Percentiles rank a stretch among this genome's conserved stretches.
phyloP scores from a whole-genome alignment of 805 yeast genomes.

The Wickerhamiella bombiphila region DNA sequence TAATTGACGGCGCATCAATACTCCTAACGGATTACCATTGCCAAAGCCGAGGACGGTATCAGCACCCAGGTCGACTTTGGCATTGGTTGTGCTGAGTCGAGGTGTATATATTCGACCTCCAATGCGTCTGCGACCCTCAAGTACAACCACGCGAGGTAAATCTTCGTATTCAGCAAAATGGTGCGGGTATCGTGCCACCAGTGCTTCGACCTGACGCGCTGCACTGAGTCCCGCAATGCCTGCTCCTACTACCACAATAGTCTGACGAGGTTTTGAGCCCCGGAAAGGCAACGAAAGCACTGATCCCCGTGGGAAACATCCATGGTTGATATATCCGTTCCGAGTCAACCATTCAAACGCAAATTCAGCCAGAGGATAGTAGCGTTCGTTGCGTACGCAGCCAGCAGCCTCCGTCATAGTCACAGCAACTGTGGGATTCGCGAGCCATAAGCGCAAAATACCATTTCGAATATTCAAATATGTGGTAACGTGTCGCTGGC shows the following conservation, averaged over 20 bases:
- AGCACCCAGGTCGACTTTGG: conserved; percentile 28
- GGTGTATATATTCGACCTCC: conserved; percentile 31
- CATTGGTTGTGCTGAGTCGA: conserved; percentile 8
- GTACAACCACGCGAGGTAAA: conserved; percentile 26
- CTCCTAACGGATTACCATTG: conserved; percentile 29
- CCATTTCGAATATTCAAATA: conserved; percentile 30
- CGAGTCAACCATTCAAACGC: conserved; percentile 31
- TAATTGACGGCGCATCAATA: conserved; percentile 27
- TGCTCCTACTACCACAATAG: conserved; percentile 76
- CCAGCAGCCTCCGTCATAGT: conserved; percentile 31
- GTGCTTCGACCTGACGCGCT: conserved; percentile 85
- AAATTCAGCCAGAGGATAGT: conserved; percentile 28
- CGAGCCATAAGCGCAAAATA: conserved; percentile 28
- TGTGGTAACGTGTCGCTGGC: conserved; percentile 27
- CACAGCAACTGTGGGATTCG: conserved; percentile 29
- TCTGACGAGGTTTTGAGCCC: conserved; percentile 23
- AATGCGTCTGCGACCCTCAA: conserved; percentile 28
- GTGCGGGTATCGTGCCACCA: conserved; percentile 23
- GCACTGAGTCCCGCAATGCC: conserved; percentile 95
- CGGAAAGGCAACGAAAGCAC: conserved; percentile 6
- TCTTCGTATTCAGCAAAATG: conserved; percentile 25
- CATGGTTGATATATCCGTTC: conserved; percentile 30
- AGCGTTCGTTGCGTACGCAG: conserved; percentile 27
- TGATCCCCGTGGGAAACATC: conserved; percentile 23
- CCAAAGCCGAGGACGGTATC: conserved; percentile 28